phyloP scores from a whole-genome alignment of 2,329 filamentous ascomycete species.

The Aspergillus fijiensis region DNA sequence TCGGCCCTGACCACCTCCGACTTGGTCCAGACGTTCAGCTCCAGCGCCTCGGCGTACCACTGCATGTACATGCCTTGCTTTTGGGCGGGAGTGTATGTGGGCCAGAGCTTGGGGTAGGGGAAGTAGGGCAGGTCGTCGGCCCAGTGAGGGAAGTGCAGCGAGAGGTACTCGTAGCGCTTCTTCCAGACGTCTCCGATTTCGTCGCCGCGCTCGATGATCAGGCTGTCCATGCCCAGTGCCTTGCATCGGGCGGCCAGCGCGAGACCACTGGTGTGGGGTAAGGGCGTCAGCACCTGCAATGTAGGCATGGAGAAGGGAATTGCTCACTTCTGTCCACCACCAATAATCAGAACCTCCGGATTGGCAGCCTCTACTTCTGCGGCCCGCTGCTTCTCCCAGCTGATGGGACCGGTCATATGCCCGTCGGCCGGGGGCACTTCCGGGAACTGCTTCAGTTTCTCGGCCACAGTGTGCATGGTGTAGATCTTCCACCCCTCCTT shows the following conservation, averaged over 20 bases:
- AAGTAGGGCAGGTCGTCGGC: constrained; percentile 32
- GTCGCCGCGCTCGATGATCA: constrained; percentile 32
- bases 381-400: constrained; percentile 34
- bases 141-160: constrained; percentile 34
- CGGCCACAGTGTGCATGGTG: constrained; percentile 37
- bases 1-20: constrained; percentile 24
- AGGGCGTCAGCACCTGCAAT: too few species aligned
- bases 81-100: constrained; percentile 33
- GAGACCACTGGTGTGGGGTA: constrained; percentile 21
- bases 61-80: constrained; percentile 32
- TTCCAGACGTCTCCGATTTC: constrained; percentile 32
- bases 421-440: constrained; percentile 30
- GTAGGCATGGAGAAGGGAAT: background rate
- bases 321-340: constrained; percentile 25
- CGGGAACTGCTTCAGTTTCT: constrained; percentile 33
- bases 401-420: constrained; percentile 35
- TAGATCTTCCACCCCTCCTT: constrained; percentile 37
- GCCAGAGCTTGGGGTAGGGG: constrained; percentile 33
- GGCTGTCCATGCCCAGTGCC: constrained; percentile 26
- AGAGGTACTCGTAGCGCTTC: constrained; percentile 35
- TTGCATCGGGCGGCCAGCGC: constrained; percentile 26
- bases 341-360: constrained; percentile 26
- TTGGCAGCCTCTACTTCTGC: constrained; percentile 25
- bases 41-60: constrained; percentile 29
- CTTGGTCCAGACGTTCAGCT: constrained; percentile 29